Percentiles rank a stretch among this genome's conserved stretches.
Conservation (phyloP, 2,329 filamentous ascomycete genomes). For the Biscogniauxia marginata region DNA sequence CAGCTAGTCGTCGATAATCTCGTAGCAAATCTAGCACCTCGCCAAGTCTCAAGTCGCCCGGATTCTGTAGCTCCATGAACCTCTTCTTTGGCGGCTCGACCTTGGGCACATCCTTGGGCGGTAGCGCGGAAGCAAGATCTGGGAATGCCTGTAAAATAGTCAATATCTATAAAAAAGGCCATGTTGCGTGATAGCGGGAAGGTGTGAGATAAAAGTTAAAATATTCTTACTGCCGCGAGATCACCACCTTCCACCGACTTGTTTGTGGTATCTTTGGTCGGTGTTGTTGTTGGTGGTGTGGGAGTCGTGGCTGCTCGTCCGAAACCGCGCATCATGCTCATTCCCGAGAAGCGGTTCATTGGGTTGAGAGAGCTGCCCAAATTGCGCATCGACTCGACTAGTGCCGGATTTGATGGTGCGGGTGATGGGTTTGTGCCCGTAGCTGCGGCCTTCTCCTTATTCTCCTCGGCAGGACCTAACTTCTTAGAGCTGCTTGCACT, state of each 20-base stretch:
- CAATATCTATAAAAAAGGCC: slow-evolving; percentile 1
- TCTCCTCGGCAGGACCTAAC: slow-evolving; percentile 49
- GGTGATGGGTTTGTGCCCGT: slow-evolving; percentile 30
- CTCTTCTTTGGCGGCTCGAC: slow-evolving; percentile 67
- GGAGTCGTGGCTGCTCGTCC: slow-evolving; percentile 54
- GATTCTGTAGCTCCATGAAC: slow-evolving; percentile 71
- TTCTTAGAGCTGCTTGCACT: slow-evolving; percentile 63
- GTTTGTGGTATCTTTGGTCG: slow-evolving; percentile 33
- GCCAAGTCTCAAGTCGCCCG: slow-evolving; percentile 67
- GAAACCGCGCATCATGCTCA: slow-evolving; percentile 74
- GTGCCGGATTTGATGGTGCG: slow-evolving; percentile 51
- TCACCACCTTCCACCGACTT: slow-evolving; percentile 52
- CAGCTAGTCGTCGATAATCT: slow-evolving; percentile 72
- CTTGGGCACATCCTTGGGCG: slow-evolving; percentile 54
- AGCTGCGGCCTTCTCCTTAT: slow-evolving; percentile 38
- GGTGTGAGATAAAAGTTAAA: background rate
- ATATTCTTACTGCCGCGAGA: slow-evolving; percentile 51
- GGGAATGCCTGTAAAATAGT: slow-evolving; percentile 52
- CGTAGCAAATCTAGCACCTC: slow-evolving; percentile 70
- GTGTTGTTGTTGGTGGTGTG: slow-evolving; percentile 39
- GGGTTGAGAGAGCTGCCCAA: slow-evolving; percentile 81
- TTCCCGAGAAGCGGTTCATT: slow-evolving; percentile 72
- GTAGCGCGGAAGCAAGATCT: slow-evolving; percentile 54
- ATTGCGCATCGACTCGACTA: slow-evolving; percentile 78
- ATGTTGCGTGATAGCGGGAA: background rate